Conservation (phyloP, 2,329 filamentous ascomycete species). For the Ophiostoma tasmaniense region DNA sequence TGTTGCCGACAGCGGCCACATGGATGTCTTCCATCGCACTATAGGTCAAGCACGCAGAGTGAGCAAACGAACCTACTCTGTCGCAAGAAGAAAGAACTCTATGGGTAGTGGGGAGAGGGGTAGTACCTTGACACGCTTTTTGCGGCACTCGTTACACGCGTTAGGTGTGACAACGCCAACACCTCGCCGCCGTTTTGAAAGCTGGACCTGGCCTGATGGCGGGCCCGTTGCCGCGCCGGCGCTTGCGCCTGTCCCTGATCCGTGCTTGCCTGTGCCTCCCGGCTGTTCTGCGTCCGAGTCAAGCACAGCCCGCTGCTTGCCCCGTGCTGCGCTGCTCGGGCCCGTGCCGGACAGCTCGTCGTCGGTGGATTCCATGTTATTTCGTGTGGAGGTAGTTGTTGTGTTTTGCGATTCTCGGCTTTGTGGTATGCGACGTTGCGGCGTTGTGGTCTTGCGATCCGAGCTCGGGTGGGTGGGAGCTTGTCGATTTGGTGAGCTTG, state of each 20-base stretch:
- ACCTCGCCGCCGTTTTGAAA: slow-evolving; percentile 42
- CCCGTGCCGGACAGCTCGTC: slow-evolving; percentile 5
- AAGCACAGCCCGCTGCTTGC: slow-evolving; percentile 9
- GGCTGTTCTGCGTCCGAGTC: slow-evolving; percentile 9
- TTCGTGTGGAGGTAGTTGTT: neutral
- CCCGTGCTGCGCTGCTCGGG: neutral
- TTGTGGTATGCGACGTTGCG: too few species aligned
- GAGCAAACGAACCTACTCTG: neutral
- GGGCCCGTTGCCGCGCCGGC: neutral
- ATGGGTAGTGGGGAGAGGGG: neutral
- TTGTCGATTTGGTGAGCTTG: neutral
- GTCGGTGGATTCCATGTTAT: slow-evolving; percentile 6
- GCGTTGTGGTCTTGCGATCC: neutral
- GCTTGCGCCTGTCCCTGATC: neutral
- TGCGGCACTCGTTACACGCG: slow-evolving; percentile 53
- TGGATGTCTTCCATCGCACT: slow-evolving; percentile 53
- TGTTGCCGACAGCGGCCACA: slow-evolving; percentile 49
- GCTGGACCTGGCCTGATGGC: neutral
- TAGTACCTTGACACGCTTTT: slow-evolving; percentile 52
- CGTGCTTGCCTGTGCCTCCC: neutral
- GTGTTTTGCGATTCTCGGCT: neutral
- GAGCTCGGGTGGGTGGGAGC: neutral
- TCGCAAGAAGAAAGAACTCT: neutral
- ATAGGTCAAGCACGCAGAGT: neutral
- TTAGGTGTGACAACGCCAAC: slow-evolving; percentile 51